phyloP scores from a whole-genome alignment of 192 early-diverging fungal species.

The Podila horticola region DNA sequence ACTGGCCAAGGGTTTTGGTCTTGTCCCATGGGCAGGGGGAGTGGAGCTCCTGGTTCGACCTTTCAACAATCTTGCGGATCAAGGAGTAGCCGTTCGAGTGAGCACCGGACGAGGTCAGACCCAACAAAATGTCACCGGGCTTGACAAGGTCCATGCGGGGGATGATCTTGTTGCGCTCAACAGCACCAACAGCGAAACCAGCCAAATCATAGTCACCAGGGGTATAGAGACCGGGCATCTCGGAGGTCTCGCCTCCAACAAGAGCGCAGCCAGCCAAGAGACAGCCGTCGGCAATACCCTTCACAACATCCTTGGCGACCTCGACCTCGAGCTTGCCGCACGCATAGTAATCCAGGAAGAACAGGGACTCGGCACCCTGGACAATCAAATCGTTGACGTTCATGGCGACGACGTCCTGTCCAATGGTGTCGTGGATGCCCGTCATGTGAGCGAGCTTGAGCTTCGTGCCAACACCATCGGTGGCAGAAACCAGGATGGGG shows the following conservation, averaged over 20 bases:
- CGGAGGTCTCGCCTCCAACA: conserved; percentile 98
- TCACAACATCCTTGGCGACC: conserved; percentile 90
- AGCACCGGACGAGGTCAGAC: conserved; percentile 94
- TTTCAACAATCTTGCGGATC: conserved; percentile 87
- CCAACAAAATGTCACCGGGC: conserved; percentile 87
- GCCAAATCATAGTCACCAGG: conserved; percentile 90
- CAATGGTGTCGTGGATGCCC: conserved; percentile 92
- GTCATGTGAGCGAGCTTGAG: conserved; percentile 93
- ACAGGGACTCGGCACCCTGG: conserved; percentile 98
- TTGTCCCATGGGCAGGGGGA: conserved; percentile 87
- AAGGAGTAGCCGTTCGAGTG: conserved; percentile 99
- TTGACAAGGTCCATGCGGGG: conserved; percentile 83
- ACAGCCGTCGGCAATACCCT: conserved; percentile 96
- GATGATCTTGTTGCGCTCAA: conserved; percentile 89
- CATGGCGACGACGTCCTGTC: conserved; percentile 99
- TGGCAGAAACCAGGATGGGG: conserved; percentile 96
- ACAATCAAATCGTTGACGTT: conserved; percentile 99
- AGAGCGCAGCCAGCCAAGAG: conserved; percentile 90
- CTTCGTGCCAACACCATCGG: conserved; percentile 99
- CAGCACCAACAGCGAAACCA: conserved; percentile 97
- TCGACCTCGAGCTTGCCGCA: conserved; percentile 93
- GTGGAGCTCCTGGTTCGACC: conserved; percentile 76
- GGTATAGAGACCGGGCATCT: conserved; percentile 98
- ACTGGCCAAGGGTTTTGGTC: conserved; percentile 79
- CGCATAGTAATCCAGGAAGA: conserved; percentile 99